These are phyloP conservation scores for Microdochium paspali DNA, from an alignment of 2,329 filamentous ascomycete genomes.

Conservation along the genomic window DNA sequence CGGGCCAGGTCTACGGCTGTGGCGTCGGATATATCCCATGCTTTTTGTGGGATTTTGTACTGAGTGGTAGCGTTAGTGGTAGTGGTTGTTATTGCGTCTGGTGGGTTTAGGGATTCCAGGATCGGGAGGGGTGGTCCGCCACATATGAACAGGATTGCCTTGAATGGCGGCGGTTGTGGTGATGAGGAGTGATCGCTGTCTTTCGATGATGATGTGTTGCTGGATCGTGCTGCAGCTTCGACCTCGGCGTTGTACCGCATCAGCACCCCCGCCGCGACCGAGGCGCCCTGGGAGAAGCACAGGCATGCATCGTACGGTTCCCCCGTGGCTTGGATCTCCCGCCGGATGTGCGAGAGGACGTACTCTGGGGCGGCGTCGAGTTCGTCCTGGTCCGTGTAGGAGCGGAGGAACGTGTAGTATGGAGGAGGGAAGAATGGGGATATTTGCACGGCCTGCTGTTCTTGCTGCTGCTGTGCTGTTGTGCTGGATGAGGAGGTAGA, in stretches of 20 bases:
- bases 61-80: too few relatives aligned
- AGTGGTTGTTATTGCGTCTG: background rate
- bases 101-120: background rate
- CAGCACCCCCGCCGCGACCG: background rate
- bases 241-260: background rate
- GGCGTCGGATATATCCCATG: too few relatives aligned
- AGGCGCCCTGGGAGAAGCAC: background rate
- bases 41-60: too few relatives aligned
- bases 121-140: background rate
- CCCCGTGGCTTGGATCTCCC: background rate
- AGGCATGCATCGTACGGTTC: background rate
- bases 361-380: background rate
- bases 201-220: background rate
- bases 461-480: too few relatives aligned
- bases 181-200: background rate
- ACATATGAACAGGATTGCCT: background rate
- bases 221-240: background rate
- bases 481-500: too few relatives aligned
- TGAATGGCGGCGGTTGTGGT: background rate
- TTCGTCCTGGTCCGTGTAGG: background rate
- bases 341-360: background rate
- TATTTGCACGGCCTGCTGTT: background rate
- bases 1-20: too few relatives aligned
- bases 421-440: background rate
- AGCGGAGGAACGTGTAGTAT: background rate